phyloP scores from a whole-genome alignment of 371 early-diverging fungal genomes.

The Mortierella sp. region DNA sequence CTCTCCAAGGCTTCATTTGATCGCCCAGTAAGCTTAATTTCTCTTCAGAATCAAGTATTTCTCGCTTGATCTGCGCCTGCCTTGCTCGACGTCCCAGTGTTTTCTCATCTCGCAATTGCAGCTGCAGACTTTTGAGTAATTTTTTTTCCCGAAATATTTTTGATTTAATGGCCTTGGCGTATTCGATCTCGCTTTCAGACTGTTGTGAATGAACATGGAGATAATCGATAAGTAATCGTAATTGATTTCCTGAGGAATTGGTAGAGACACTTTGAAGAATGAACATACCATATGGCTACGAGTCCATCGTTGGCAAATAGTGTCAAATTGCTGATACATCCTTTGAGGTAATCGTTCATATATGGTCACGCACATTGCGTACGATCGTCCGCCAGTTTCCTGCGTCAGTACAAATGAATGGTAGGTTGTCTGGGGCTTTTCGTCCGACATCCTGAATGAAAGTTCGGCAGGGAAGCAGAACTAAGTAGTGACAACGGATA shows the following conservation, averaged over 20 bases:
- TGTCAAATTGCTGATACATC: slow-evolving; percentile 30
- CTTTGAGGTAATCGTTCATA: slow-evolving; percentile 63
- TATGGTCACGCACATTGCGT: slow-evolving; percentile 79
- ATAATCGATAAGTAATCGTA: too few species aligned
- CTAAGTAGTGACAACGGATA: slow-evolving; percentile 51
- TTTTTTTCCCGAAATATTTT: slow-evolving; percentile 58
- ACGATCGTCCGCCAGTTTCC: slow-evolving; percentile 72
- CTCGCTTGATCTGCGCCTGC: slow-evolving; percentile 59
- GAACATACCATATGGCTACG: slow-evolving; percentile 27
- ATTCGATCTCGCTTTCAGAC: slow-evolving; percentile 69
- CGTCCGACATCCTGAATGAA: slow-evolving; percentile 63
- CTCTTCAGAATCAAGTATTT: slow-evolving; percentile 72
- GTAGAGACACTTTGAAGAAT: neutral
- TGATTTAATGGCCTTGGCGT: slow-evolving; percentile 62
- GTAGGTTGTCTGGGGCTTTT: slow-evolving; percentile 70
- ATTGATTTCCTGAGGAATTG: too few species aligned
- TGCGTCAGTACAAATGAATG: slow-evolving; percentile 87
- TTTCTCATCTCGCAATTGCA: slow-evolving; percentile 32
- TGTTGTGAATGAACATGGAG: slow-evolving; percentile 7
- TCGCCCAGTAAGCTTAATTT: slow-evolving; percentile 75
- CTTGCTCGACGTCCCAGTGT: slow-evolving; percentile 41
- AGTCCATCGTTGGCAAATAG: slow-evolving; percentile 44
- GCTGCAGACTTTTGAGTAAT: slow-evolving; percentile 43
- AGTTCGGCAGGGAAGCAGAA: slow-evolving; percentile 87
- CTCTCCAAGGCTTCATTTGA: slow-evolving; percentile 73